These are phyloP conservation scores for Apiospora marii DNA, from an alignment of 2,329 filamentous ascomycete genomes.

Conservation along the genomic window DNA sequence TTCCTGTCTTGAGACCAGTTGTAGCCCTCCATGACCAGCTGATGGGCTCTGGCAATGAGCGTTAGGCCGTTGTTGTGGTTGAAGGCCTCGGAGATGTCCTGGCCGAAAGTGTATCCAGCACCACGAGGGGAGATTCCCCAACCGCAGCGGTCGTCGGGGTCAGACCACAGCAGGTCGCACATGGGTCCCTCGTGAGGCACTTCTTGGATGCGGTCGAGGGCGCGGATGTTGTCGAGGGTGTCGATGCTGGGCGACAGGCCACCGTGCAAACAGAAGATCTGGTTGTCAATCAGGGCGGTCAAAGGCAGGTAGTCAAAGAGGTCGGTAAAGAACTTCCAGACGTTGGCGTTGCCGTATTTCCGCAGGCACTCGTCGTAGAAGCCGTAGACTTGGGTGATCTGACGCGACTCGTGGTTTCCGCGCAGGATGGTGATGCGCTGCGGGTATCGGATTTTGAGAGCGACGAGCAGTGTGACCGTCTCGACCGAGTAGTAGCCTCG, in stretches of 20 bases:
- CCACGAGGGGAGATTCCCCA: constrained; percentile 96
- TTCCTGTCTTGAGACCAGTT: constrained; percentile 99
- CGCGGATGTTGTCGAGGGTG: constrained; percentile 93
- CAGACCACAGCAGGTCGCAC: constrained; percentile 97
- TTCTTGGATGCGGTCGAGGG: constrained; percentile 95
- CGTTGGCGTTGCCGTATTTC: constrained; percentile 96
- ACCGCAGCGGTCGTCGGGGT: constrained; percentile 94
- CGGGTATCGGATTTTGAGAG: constrained; percentile 95
- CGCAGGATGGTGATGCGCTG: constrained; percentile 96
- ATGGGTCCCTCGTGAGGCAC: constrained; percentile 98
- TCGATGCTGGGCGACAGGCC: constrained; percentile 96
- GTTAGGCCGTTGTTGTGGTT: constrained; percentile 99
- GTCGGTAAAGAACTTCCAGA: constrained; percentile 97
- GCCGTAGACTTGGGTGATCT: constrained; percentile 97
- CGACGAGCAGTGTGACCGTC: constrained; percentile 93
- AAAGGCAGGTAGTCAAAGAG: constrained; percentile 98
- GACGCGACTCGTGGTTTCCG: constrained; percentile 94
- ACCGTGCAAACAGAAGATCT: constrained; percentile 98
- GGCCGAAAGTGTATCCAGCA: constrained; percentile 93
- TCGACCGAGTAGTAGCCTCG: constrained; percentile 98
- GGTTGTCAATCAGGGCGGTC: constrained; percentile 97
- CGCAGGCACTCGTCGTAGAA: constrained; percentile 98
- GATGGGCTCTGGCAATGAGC: constrained; percentile 93
- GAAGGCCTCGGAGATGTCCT: constrained; percentile 98
- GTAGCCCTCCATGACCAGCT: constrained; percentile 99